Conservation (phyloP, 352 stramenopile species). For the Pythium phragmitis region DNA sequence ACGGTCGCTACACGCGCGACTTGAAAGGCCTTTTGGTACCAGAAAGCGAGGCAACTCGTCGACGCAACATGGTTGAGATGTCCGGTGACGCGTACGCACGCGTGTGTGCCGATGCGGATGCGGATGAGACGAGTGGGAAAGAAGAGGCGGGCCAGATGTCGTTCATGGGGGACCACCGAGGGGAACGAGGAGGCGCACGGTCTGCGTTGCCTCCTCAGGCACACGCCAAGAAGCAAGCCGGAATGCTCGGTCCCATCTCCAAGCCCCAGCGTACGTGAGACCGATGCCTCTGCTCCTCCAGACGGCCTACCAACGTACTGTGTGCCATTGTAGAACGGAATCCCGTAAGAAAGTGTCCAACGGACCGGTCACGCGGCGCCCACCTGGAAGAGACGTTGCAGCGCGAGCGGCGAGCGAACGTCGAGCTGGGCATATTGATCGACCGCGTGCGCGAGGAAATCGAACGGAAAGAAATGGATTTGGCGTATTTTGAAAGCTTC, state of each 20-base stretch:
- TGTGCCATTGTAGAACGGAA: conserved; percentile 28
- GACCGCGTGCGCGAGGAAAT: conserved; percentile 63
- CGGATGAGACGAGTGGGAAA: background rate
- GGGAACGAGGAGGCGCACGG: background rate
- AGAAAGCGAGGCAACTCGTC: conserved; percentile 49
- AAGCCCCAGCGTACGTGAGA: conserved; percentile 44
- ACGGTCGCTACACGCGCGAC: conserved; percentile 66
- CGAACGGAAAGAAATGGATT: conserved; percentile 75
- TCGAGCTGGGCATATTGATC: conserved; percentile 42
- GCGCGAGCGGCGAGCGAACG: conserved; percentile 43
- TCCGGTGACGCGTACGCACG: conserved; percentile 45
- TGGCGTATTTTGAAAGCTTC: conserved; percentile 76
- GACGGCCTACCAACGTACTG: background rate
- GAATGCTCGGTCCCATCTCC: conserved; percentile 64
- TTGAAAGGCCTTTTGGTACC: conserved; percentile 69
- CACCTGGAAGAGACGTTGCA: conserved; percentile 69
- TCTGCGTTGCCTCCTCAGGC: background rate
- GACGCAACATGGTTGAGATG: conserved; percentile 57
- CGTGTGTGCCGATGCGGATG: background rate
- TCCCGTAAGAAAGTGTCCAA: conserved; percentile 31
- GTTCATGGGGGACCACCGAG: background rate
- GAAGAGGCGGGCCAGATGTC: background rate
- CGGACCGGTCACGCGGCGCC: conserved; percentile 60
- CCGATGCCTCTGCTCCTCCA: background rate
- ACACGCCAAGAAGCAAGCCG: conserved; percentile 63